Conservation (phyloP, 2,329 filamentous ascomycete species). For the Raffaelea albimanens region DNA sequence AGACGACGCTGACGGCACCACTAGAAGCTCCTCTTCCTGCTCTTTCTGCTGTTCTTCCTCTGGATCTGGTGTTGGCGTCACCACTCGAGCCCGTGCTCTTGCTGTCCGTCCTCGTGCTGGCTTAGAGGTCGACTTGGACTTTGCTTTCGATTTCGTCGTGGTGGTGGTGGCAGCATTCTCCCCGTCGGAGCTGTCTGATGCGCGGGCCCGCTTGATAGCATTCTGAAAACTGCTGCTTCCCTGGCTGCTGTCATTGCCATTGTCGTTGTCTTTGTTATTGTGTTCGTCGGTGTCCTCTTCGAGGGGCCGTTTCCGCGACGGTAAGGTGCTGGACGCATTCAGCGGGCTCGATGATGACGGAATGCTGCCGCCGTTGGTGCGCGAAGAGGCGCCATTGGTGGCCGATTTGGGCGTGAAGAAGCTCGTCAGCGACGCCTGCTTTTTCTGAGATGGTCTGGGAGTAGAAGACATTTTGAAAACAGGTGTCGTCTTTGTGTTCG, state of each 20-base stretch:
- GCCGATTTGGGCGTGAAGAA: slow-evolving; percentile 63
- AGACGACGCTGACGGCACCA: slow-evolving; percentile 15
- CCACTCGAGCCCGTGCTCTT: too few relatives aligned
- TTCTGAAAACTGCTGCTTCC: slow-evolving; percentile 20
- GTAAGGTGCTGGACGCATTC: slow-evolving; percentile 15
- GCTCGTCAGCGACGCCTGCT: slow-evolving; percentile 75
- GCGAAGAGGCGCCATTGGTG: slow-evolving; percentile 2
- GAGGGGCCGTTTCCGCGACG: slow-evolving; percentile 40
- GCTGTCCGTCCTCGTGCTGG: slow-evolving; percentile 16
- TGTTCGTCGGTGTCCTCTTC: slow-evolving; percentile 35
- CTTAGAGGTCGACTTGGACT: slow-evolving; percentile 26
- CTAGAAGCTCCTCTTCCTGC: slow-evolving; percentile 14
- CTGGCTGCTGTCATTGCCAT: background rate
- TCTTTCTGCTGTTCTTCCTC: too few relatives aligned
- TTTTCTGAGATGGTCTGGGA: slow-evolving; percentile 42
- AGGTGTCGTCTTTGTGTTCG: too few relatives aligned
- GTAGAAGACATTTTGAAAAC: slow-evolving; percentile 24
- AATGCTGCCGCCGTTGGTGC: slow-evolving; percentile 20
- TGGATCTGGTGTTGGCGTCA: slow-evolving; percentile 16
- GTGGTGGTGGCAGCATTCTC: background rate
- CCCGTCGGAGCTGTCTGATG: background rate
- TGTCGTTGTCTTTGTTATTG: slow-evolving; percentile 21
- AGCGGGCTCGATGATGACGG: slow-evolving; percentile 17
- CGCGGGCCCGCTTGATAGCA: slow-evolving; percentile 30
- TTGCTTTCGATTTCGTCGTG: slow-evolving; percentile 24